A percentile compares a stretch with the other conserved stretches of the same genome.
Conservation (phyloP, 2,329 filamentous ascomycete species). For the Bertia moriformis region DNA sequence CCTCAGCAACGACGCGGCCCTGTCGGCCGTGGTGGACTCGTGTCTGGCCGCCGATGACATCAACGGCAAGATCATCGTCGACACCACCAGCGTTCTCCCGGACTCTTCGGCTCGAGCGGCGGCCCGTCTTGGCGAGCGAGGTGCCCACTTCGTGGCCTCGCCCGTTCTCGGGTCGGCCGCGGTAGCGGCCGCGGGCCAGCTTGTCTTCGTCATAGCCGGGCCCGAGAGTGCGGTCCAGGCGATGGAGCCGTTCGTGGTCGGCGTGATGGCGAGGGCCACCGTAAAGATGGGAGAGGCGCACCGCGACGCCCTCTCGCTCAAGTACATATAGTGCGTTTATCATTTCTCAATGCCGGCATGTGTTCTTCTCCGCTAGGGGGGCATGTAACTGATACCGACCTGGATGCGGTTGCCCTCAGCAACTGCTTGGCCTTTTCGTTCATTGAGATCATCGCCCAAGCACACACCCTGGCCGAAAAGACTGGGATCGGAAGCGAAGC, state of each 20-base stretch:
- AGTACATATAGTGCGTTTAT: conserved; percentile 23
- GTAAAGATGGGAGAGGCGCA: conserved; percentile 25
- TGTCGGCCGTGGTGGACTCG: no score
- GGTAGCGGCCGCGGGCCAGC: neutral
- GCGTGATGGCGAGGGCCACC: conserved; percentile 11
- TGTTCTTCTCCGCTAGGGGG: neutral
- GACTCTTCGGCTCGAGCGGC: conserved; percentile 13
- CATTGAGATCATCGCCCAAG: conserved; percentile 12
- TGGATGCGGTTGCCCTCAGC: conserved; percentile 5
- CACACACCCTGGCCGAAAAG: conserved; percentile 15
- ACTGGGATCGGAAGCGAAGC: conserved; percentile 11
- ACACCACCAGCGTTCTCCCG: conserved; percentile 12
- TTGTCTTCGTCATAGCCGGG: neutral
- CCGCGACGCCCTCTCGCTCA: no score
- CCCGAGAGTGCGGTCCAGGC: neutral
- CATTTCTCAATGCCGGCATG: conserved; percentile 19
- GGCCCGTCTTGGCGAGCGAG: conserved; percentile 11
- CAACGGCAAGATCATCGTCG: conserved; percentile 9
- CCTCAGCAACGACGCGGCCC: no score
- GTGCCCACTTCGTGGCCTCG: conserved; percentile 7
- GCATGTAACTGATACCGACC: neutral
- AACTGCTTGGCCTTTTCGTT: conserved; percentile 16
- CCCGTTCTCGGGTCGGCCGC: neutral
- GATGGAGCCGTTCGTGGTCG: neutral
- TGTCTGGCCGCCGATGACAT: no score